Evolutionary conservation across 2,329 filamentous ascomycete species (phyloP), one percentile per base, ranked within the genome.

Genomic region (Botrytis medusae): DNA sequence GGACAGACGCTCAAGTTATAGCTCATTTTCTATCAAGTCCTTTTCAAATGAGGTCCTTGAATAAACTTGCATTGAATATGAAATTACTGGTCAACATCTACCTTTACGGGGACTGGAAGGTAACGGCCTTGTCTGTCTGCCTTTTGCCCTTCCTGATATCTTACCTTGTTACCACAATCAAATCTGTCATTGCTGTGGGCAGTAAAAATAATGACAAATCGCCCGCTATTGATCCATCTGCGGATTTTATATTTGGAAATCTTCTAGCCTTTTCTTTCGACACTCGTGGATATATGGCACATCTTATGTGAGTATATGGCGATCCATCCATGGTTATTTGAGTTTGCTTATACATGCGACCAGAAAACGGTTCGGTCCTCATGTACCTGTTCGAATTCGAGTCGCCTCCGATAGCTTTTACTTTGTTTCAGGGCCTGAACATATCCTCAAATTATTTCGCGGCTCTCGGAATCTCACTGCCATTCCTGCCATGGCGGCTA

Each of bases 221-320:
- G 18, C 75, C 75, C 7, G 76, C 77, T 3, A 74, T 76, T n/a
- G 65, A 74, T 14, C 77, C 77, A 1, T 78, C 77, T 14, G 44
- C 69, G 1, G 57, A 76, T 22, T 77, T 77, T 20, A 61, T 73
- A 9, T 63, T 78, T 20, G 77, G 76, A 7, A 77, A 78, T 37
- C 44, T 78, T 8, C 32, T 76, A 18, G 25, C 72, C 4, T 78
- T 78, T 46, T 74, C 72, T 9, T 72, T 74, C 16, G 68, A 78
- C 44, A 77, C 73, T 5, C 69, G 74, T 51, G 46, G 44, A 22
- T 73, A 75, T 29, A 22, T 78, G 8, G 48, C 34, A n/a, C 64
- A 65, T 18, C 62, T 76, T 14, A 64, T 77, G 76, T 76, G 20
- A 57, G 46, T 67, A 9, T 32, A 9, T 29, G 4, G 10, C 9